Evolutionary conservation across 2,329 filamentous ascomycete genomes (phyloP), one percentile per base, ranked within the genome.

Genomic region (Colletotrichum musicola): DNA sequence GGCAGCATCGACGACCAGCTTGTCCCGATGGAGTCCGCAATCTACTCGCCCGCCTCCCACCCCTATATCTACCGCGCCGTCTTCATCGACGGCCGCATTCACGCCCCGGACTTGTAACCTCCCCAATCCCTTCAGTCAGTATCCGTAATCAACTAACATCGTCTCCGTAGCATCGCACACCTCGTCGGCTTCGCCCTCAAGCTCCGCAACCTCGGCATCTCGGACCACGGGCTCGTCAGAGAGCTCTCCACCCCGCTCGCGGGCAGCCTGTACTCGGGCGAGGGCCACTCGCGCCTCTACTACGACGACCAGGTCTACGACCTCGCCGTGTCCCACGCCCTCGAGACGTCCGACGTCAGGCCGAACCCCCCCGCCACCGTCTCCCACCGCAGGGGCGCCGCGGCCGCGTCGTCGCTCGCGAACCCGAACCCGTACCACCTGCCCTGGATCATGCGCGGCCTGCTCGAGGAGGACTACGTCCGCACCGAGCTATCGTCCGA

Each of bases 1-100:
- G 95, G 95, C 62, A 98, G 95, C 79, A 97, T 99, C 59, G 96
- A 99, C 77, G 96, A 99, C 79, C 96, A 99, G 79, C 85, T 99
- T 2, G 95, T 99, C 14, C 95, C 95, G 4, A 84, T 99, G 76
- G 95, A 83, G 89, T 98, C 95, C 2, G 94, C 95, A 16, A 89
- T 96, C 0, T 97, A 97, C 79, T 92, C 93, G 0, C 92, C 92
- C 0, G 90, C 94, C 4, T 90, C 89, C 20, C 96, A 99, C 75
- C 96, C 96, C 0, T 95, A 98, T 78, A 95, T 98, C 67, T 97
- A 94, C 78, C 91, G 96, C 30, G 93, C 95, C n/a, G 94, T 97
- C 16, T 98, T 98, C 77, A 93, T 99, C 62, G 95, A 99, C 79
- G 93, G 95, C 27, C 90, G 95, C 68, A 87, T 98, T 40, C 95